phyloP scores from a whole-genome alignment of 176 grass and related monocot genomes.

The Coix lacrymajobi region DNA sequence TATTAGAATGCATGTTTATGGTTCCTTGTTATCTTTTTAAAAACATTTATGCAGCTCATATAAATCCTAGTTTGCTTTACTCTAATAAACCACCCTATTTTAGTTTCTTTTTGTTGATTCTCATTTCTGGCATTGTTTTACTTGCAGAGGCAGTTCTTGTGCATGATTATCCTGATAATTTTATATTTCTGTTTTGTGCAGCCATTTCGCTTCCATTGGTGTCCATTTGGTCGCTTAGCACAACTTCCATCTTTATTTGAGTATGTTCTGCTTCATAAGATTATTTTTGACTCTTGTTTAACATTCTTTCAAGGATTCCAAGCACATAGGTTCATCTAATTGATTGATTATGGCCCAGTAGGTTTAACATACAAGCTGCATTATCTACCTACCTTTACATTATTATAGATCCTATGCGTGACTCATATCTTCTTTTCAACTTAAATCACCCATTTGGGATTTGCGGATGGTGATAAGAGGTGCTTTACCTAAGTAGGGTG shows the following conservation, averaged over 20 bases:
- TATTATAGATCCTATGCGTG: background rate
- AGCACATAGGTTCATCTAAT: background rate
- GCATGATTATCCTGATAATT: constrained; percentile 14
- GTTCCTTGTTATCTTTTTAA: constrained; percentile 1
- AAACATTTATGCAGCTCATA: background rate
- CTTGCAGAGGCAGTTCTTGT: background rate
- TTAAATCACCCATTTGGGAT: constrained; percentile 6
- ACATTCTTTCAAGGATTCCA: background rate
- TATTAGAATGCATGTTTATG: background rate
- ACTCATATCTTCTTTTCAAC: background rate
- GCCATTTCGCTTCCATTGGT: constrained; percentile 84
- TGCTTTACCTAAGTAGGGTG: background rate
- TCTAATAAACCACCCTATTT: background rate
- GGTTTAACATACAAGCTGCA: background rate
- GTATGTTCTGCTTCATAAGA: constrained; percentile 52
- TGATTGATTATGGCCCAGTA: background rate
- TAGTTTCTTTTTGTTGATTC: background rate
- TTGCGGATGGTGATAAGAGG: background rate
- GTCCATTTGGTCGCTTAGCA: constrained; percentile 70
- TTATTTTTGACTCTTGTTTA: background rate
- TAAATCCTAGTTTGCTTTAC: background rate
- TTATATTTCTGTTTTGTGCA: constrained; percentile 29
- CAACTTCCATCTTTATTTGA: constrained; percentile 67
- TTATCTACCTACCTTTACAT: background rate
- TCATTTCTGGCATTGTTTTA: constrained; percentile 30